phyloP scores from a whole-genome alignment of 192 early-diverging fungal species.

The Gorgonomyces haynaldii region DNA sequence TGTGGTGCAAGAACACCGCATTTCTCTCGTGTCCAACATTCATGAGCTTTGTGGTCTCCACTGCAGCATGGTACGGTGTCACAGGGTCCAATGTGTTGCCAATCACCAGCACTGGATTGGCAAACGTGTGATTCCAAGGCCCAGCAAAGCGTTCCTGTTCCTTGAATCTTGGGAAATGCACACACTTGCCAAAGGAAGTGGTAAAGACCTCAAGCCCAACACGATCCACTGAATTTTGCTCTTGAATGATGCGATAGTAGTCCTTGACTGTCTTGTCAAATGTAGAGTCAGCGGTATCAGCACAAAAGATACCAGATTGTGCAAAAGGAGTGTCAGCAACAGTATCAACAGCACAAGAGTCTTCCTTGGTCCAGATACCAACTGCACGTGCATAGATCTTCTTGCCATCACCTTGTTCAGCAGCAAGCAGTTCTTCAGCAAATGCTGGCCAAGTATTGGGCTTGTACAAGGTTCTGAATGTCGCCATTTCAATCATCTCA shows the following conservation, averaged over 20 bases:
- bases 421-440: slow-evolving; percentile 1
- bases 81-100: slow-evolving; percentile 33
- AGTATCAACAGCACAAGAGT: too few species aligned
- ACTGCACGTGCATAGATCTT: background rate
- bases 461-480: slow-evolving; percentile 6
- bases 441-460: slow-evolving; percentile 10
- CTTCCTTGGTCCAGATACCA: too few species aligned
- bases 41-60: slow-evolving; percentile 6
- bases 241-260: too few species aligned
- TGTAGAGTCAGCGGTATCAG: too few species aligned
- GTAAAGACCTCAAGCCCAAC: too few species aligned
- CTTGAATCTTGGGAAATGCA: too few species aligned
- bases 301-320: too few species aligned
- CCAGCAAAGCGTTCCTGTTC: slow-evolving; percentile 28
- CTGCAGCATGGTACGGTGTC: slow-evolving; percentile 24
- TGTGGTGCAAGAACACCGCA: too few species aligned
- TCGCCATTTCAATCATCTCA: background rate
- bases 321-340: too few species aligned
- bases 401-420: background rate
- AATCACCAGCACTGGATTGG: slow-evolving; percentile 23
- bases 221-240: too few species aligned
- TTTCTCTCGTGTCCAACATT: slow-evolving; percentile 3
- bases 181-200: too few species aligned
- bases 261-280: too few species aligned
- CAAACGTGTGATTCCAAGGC: slow-evolving; percentile 29